phyloP scores from a whole-genome alignment of 139 green algal genomes.

The Tetradesmus obliquus region DNA sequence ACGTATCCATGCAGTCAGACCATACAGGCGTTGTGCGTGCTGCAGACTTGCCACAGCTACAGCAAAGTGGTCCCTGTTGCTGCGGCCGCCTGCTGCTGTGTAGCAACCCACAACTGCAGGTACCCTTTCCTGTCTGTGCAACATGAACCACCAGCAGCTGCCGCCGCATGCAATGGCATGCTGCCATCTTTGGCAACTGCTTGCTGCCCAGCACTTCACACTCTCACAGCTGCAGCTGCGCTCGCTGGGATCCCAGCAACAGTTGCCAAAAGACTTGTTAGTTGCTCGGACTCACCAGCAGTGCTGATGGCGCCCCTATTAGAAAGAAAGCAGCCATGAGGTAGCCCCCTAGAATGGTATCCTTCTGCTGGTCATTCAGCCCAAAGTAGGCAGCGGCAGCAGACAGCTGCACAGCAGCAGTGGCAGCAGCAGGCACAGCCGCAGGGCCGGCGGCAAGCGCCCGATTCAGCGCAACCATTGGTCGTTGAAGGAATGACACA shows the following conservation, averaged over 20 bases:
- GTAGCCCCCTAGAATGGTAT: slow-evolving; percentile 77
- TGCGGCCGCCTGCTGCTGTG: background rate
- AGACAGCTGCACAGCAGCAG: slow-evolving; percentile 52
- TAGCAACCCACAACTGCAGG: background rate
- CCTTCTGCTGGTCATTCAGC: slow-evolving; percentile 75
- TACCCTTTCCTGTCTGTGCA: too few species aligned
- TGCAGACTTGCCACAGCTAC: background rate
- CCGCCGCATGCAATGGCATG: too few species aligned
- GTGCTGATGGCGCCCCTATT: slow-evolving; percentile 81
- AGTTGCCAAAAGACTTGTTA: too few species aligned
- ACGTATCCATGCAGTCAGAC: too few species aligned
- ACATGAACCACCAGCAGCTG: too few species aligned
- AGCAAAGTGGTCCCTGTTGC: too few species aligned
- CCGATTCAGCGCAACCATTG: background rate
- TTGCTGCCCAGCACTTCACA: too few species aligned
- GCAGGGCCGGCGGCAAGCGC: background rate
- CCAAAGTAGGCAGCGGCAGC: slow-evolving; percentile 67
- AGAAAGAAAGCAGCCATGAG: slow-evolving; percentile 88
- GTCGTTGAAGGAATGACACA: background rate
- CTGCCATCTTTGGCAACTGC: too few species aligned
- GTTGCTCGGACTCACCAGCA: slow-evolving; percentile 63
- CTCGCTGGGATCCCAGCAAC: too few species aligned
- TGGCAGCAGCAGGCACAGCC: background rate
- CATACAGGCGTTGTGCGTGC: too few species aligned
- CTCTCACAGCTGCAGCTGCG: too few species aligned